phyloP scores from a whole-genome alignment of 2,329 filamentous ascomycete species.

The Pestalotiopsis sp. region DNA sequence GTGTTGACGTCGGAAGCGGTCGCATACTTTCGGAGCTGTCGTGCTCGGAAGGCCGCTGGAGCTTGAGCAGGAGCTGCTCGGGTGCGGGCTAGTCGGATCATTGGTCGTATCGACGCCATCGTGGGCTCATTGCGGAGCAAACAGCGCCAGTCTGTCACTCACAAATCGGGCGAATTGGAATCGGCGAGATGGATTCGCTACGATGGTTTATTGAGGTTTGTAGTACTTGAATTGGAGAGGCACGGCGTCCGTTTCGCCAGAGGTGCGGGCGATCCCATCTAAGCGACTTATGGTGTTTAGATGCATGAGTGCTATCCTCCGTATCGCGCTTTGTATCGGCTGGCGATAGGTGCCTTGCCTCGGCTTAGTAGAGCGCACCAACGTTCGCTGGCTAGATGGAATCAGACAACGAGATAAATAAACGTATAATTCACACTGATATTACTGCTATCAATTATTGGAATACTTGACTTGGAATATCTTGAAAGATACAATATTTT shows the following conservation, averaged over 20 bases:
- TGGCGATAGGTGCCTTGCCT: background rate
- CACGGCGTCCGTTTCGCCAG: background rate
- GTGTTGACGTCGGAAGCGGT: slow-evolving; percentile 32
- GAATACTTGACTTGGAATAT: no score
- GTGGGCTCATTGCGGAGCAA: slow-evolving; percentile 24
- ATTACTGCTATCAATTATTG: no score
- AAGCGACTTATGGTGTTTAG: background rate
- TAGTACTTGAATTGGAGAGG: background rate
- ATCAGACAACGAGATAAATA: no score
- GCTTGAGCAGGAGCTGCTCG: slow-evolving; percentile 14
- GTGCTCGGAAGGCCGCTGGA: slow-evolving; percentile 13
- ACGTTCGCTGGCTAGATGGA: background rate
- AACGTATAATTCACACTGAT: no score
- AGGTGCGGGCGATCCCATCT: background rate
- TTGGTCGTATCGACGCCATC: slow-evolving; percentile 33
- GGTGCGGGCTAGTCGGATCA: slow-evolving; percentile 28
- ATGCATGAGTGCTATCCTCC: background rate
- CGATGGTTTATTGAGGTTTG: background rate
- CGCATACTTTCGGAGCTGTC: slow-evolving; percentile 27
- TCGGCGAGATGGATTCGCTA: background rate
- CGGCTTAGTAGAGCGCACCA: background rate
- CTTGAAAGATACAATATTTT: no score
- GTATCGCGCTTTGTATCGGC: background rate
- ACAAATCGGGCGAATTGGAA: background rate
- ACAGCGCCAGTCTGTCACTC: background rate